Percentiles rank a stretch among this genome's conserved stretches.
These are phyloP conservation scores for Penicillium sp. DNA, from an alignment of 2,329 filamentous ascomycete species.

Conservation along the genomic window DNA sequence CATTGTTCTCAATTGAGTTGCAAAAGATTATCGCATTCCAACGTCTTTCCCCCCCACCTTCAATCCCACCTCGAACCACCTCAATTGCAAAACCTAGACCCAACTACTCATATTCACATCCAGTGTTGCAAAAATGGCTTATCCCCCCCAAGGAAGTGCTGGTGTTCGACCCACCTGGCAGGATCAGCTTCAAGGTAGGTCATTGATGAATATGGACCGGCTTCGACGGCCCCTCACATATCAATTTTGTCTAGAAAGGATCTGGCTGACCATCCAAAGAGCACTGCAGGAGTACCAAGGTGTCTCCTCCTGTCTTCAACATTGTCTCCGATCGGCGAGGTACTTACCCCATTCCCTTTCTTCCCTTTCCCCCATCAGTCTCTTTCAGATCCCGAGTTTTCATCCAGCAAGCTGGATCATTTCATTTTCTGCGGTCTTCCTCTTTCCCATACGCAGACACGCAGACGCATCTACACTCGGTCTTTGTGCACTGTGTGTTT, in stretches of 20 bases:
- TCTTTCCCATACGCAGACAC: neutral
- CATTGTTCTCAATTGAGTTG: slow-evolving; percentile 3
- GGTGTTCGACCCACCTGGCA: slow-evolving; percentile 52
- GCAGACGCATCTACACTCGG: neutral
- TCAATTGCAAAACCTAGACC: slow-evolving; percentile 3
- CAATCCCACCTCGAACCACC: slow-evolving; percentile 13
- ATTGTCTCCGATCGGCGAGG: slow-evolving; percentile 76
- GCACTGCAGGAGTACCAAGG: slow-evolving; percentile 58
- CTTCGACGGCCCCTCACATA: neutral
- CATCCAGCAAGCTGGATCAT: slow-evolving; percentile 29
- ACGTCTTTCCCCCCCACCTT: slow-evolving; percentile 4
- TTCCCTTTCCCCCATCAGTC: slow-evolving; percentile 3
- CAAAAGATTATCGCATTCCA: neutral
- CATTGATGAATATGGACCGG: slow-evolving; percentile 4
- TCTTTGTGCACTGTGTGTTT: slow-evolving; percentile 15
- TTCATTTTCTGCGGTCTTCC: slow-evolving; percentile 32
- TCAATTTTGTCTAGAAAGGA: slow-evolving; percentile 2
- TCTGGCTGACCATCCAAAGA: slow-evolving; percentile 45
- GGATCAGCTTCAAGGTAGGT: slow-evolving; percentile 58
- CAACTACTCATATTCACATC: neutral
- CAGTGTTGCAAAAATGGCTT: slow-evolving; percentile 20
- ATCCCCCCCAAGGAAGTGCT: slow-evolving; percentile 20
- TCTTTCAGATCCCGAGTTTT: slow-evolving; percentile 29
- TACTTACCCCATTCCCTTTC: slow-evolving; percentile 39
- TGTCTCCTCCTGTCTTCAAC: slow-evolving; percentile 63